Evolutionary conservation across 495 filamentous ascomycete species (phyloP), one percentile per base, ranked within the genome.

Genomic region (Amphirosellinia nigrospora): DNA sequence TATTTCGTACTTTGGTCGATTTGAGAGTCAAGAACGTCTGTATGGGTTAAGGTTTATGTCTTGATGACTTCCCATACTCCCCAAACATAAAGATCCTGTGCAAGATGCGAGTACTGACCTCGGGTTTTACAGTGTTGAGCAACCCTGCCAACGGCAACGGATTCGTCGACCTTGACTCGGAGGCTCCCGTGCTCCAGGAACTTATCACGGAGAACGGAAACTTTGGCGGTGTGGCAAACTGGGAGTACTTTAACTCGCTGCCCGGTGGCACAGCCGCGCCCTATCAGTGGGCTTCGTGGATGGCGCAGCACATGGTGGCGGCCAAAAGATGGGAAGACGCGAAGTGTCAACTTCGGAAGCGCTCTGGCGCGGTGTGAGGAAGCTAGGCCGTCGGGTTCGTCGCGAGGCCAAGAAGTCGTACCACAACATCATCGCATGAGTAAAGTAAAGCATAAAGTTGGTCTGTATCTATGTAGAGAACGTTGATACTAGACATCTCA

Each of bases 191-290:
- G 32, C 59, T 86, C 38, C 71, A 77, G 36, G 65, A 79, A 68
- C 70, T 85, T 23, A 73, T 71, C 32, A 74, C 74, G 36, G 72
- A 82, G 74, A 79, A 84, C 71, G 74, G 79, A 23, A 56, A 74
- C 13, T 86, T 96, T 77, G 93, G 92, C 3, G 93, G 93, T 7
- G 91, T 95, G 0, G 91, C 93, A 88, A 91, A 93, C 4, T 96
- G 93, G 93, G 93, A 96, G 80, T 96, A 94, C 74, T 95, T 91
- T 74, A 93, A 94, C 80, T 85, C 86, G 3, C 75, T 89, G 70
- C 91, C 90, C 0, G 90, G 89, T 16, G 89, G 81, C 13, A 74
- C 75, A 53, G 82, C 77, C 70, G 82, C 82, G 64, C 91, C 92
- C 1, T 93, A 88, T 87, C 82, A 90, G 73, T 93, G 92, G 92